Base-by-base conservation (phyloP, 805 yeast species). In the Yueomyces sinensis region DNA sequence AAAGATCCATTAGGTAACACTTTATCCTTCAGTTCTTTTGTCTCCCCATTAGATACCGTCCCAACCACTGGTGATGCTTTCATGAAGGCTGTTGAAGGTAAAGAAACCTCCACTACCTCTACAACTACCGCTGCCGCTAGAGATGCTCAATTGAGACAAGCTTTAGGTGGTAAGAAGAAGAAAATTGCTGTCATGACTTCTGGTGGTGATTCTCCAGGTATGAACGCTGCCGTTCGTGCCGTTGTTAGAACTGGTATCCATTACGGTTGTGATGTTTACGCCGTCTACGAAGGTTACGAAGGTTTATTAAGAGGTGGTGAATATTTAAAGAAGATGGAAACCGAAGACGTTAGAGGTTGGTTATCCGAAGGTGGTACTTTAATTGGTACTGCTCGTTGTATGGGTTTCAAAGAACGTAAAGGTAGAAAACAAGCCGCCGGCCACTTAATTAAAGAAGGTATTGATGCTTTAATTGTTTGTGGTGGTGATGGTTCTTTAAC, bases 401-500 rank as follows among this genome's bases (percentile, higher is more conserved):
- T 64, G 62, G 89, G 72, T 45, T 91, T 91, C 65, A 72, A 74
- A 49, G 89, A 89, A 57, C 72, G 94, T 38, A 66, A 69, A 54
- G 97, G 97, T 31, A 72, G 98, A 46, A 69, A 82, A 41, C 61
- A 60, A 36, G 95, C 86, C 17, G 91, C 94, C 39, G 74, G 76
- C 52, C 80, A 91, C 55, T 68, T 91, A 74, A 77, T 91, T 47
- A 63, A 66, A 13, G 73, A 76, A 49, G 97, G 97, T 41, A 87
- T 91, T 42, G 96, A 91, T 52, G 96, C 95, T 2, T 67, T 91
- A 39, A 76, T 91, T 41, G 96, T 91, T 13, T 83, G 95, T 63
- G 98, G 98, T 51, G 98, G 98, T 64, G 98, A 91, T 59, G 98
- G 98, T 34, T 87, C 97, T 1, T 68, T 91, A 41, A 91, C 98